phyloP scores from a whole-genome alignment of 116 monocot genomes.

The Zostera marina region DNA sequence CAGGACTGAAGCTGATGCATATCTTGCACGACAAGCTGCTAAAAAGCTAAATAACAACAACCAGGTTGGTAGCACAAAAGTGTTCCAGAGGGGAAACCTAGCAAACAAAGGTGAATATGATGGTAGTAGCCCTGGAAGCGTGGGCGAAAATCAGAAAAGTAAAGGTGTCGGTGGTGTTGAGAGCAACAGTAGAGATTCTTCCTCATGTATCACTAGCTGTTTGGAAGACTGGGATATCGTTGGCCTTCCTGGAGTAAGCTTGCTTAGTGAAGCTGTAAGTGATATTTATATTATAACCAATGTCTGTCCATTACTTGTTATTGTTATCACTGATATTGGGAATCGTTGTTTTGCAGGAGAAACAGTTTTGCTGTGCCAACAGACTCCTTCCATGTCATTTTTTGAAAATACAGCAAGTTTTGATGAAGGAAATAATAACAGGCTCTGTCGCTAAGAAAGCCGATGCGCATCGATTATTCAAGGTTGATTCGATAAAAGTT shows the following conservation, averaged over 20 bases:
- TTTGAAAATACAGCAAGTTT: slow-evolving; percentile 80
- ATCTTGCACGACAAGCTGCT: slow-evolving; percentile 49
- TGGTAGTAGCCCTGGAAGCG: slow-evolving; percentile 31
- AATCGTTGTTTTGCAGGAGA: slow-evolving; percentile 40
- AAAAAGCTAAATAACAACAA: slow-evolving; percentile 31
- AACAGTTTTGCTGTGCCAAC: slow-evolving; percentile 60
- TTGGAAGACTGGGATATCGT: slow-evolving; percentile 77
- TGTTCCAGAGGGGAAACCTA: slow-evolving; percentile 23
- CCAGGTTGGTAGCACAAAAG: slow-evolving; percentile 29
- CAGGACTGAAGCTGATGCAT: slow-evolving; percentile 59
- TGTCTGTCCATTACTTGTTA: not conserved
- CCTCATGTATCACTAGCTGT: slow-evolving; percentile 17
- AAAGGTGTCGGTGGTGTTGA: slow-evolving; percentile 27
- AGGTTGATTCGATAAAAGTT: slow-evolving; percentile 41
- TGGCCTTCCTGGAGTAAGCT: slow-evolving; percentile 75
- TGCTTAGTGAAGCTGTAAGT: slow-evolving; percentile 78
- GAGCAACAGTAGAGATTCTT: slow-evolving; percentile 21
- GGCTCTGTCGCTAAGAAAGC: slow-evolving; percentile 50
- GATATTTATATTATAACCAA: not conserved
- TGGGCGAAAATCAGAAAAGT: slow-evolving; percentile 30
- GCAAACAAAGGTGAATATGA: slow-evolving; percentile 39
- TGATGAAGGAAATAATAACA: slow-evolving; percentile 66
- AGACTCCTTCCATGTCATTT: slow-evolving; percentile 62
- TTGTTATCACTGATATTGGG: not conserved
- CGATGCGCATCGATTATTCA: slow-evolving; percentile 74